phyloP scores from a whole-genome alignment of 2,329 filamentous ascomycete species.

The Ramichloridium luteum region DNA sequence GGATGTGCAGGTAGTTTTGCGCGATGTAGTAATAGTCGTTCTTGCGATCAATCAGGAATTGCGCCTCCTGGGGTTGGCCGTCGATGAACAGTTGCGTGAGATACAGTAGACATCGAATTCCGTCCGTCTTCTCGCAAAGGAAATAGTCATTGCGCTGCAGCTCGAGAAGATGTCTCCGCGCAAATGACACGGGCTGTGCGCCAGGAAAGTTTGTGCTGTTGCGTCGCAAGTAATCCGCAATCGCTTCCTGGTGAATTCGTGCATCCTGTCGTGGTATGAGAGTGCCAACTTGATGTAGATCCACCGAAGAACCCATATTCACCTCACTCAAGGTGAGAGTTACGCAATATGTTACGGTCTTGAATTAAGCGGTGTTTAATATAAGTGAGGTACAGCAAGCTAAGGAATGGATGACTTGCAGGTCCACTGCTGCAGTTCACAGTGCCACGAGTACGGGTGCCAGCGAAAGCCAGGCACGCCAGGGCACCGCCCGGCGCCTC shows the following conservation, averaged over 20 bases:
- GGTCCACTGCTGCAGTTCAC: too few relatives aligned
- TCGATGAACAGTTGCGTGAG: conserved; percentile 47
- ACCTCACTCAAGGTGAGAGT: too few relatives aligned
- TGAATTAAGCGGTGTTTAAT: too few relatives aligned
- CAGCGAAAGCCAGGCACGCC: too few relatives aligned
- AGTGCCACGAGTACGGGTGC: too few relatives aligned
- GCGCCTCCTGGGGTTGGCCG: conserved; percentile 45
- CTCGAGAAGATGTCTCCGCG: conserved; percentile 68
- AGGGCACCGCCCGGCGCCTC: too few relatives aligned
- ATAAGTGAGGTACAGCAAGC: too few relatives aligned
- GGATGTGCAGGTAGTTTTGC: conserved; percentile 62
- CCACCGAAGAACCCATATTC: conserved; percentile 18
- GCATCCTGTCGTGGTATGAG: conserved; percentile 15
- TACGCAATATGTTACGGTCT: too few relatives aligned
- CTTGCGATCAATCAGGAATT: conserved; percentile 93
- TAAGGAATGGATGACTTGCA: too few relatives aligned
- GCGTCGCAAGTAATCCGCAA: conserved; percentile 52
- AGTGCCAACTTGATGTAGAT: conserved; percentile 16
- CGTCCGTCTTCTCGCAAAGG: conserved; percentile 96
- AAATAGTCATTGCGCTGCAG: conserved; percentile 80
- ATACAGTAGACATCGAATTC: conserved; percentile 90
- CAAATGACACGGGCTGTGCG: conserved; percentile 90
- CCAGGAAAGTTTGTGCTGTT: conserved; percentile 63
- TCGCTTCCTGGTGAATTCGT: conserved; percentile 18
- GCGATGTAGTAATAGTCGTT: conserved; percentile 91